A percentile compares a stretch with the other conserved stretches of the same genome.
These are phyloP conservation scores for Gonium pectorale DNA, from an alignment of 139 green algal genomes.

Conservation along the genomic window DNA sequence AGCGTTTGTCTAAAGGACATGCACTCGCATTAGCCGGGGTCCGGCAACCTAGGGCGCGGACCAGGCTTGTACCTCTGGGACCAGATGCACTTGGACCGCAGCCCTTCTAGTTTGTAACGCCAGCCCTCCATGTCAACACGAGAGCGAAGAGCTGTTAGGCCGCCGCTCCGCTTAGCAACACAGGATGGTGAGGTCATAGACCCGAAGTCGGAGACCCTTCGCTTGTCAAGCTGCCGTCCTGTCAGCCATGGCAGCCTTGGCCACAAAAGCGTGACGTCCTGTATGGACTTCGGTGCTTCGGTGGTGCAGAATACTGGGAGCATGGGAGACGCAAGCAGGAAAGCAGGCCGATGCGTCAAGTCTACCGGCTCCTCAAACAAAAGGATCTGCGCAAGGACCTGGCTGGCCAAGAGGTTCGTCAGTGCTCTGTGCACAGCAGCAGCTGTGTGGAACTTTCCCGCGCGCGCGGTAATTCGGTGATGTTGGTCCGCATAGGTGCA, in stretches of 20 bases:
- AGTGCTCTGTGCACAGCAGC: too few species aligned
- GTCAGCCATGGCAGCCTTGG: too few species aligned
- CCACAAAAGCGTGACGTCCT: too few species aligned
- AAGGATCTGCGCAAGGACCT: slow-evolving; percentile 53
- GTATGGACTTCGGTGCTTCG: too few species aligned
- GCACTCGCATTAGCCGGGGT: too few species aligned
- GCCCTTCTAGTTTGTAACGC: too few species aligned
- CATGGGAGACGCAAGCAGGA: slow-evolving; percentile 6
- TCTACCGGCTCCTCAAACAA: slow-evolving; percentile 59
- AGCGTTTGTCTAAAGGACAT: too few species aligned
- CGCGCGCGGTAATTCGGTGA: background rate
- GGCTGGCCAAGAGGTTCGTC: slow-evolving; percentile 34
- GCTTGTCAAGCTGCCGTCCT: too few species aligned
- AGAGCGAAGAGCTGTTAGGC: slow-evolving; percentile 4
- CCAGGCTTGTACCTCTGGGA: too few species aligned
- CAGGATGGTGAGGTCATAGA: slow-evolving; percentile 9
- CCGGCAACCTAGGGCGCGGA: too few species aligned
- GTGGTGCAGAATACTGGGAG: slow-evolving; percentile 40
- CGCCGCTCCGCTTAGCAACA: background rate
- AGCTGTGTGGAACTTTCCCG: too few species aligned
- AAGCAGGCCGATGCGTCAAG: slow-evolving; percentile 4
- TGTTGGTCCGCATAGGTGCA: slow-evolving; percentile 41
- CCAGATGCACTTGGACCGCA: too few species aligned
- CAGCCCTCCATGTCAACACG: slow-evolving; percentile 31
- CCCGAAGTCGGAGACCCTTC: background rate